Evolutionary conservation across 2,329 filamentous ascomycete species (phyloP).

Genomic region (Neospermospora avenae): DNA sequence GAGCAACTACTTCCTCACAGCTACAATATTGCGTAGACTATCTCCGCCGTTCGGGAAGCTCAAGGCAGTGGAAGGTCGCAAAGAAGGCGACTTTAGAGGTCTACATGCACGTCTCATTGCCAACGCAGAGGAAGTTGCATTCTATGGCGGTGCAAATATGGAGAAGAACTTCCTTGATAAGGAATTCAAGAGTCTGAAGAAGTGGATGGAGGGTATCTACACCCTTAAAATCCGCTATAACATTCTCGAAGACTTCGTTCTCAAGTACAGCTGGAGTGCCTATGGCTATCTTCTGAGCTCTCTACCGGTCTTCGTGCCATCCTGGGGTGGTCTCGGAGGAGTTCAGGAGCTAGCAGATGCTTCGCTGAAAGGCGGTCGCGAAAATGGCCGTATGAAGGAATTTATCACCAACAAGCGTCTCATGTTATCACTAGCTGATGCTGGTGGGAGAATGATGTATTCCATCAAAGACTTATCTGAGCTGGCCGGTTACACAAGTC

Average conservation of each 20-base stretch:
- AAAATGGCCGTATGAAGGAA: conserved; percentile 89
- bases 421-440: conserved; percentile 95
- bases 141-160: conserved; percentile 93
- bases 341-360: conserved; percentile 60
- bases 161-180: conserved; percentile 89
- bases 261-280: conserved; percentile 98
- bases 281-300: conserved; percentile 94
- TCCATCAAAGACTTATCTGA: conserved; percentile 97
- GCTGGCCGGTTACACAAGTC: conserved; percentile 90
- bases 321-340: conserved; percentile 84
- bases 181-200: conserved; percentile 88
- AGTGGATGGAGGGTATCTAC: conserved; percentile 98
- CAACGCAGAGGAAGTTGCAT: conserved; percentile 96
- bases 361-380: conserved; percentile 54
- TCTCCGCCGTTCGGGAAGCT: conserved; percentile 96
- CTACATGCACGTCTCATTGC: conserved; percentile 89
- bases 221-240: conserved; percentile 98
- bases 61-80: conserved; percentile 91
- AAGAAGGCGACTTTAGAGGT: conserved; percentile 91
- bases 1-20: conserved; percentile 92
- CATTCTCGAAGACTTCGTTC: conserved; percentile 95
- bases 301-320: conserved; percentile 88
- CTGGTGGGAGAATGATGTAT: conserved; percentile 98
- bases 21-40: conserved; percentile 79
- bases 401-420: conserved; percentile 99